phyloP scores from a whole-genome alignment of 202 grass and related monocot species.

The Dendrocalamus latiflorus region DNA sequence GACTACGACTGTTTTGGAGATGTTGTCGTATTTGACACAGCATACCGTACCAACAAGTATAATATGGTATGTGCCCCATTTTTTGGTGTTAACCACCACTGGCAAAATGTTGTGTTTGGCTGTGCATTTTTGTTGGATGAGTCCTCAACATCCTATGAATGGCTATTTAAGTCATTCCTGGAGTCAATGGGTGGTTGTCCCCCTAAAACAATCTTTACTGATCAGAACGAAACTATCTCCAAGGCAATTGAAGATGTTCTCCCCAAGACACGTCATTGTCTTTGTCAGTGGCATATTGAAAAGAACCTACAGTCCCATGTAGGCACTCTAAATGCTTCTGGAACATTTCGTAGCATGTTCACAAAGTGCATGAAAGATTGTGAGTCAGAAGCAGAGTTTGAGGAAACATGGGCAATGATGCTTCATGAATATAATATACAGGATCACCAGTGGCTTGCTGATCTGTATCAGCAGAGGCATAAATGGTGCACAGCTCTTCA shows the following conservation, averaged over 20 bases:
- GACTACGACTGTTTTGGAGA: conserved; percentile 72
- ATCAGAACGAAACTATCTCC: conserved; percentile 48
- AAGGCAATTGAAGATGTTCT: conserved; percentile 64
- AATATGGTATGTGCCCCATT: conserved; percentile 69
- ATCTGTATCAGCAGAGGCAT: too few species aligned
- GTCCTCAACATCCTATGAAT: conserved; percentile 52
- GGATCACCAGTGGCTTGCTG: conserved; percentile 55
- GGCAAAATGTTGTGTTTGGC: conserved; percentile 64
- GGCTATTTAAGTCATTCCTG: conserved; percentile 71
- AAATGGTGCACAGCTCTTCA: too few species aligned
- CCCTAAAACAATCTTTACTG: conserved; percentile 75
- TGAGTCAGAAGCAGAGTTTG: conserved; percentile 55
- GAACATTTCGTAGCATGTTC: conserved; percentile 49
- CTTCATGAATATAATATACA: conserved; percentile 53
- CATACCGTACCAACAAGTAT: conserved; percentile 59
- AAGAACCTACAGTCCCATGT: conserved; percentile 56
- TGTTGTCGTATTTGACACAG: conserved; percentile 66
- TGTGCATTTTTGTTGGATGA: conserved; percentile 73
- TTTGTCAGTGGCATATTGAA: conserved; percentile 50
- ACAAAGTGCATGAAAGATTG: conserved; percentile 71
- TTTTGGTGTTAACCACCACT: conserved; percentile 65
- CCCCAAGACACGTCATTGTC: conserved; percentile 50
- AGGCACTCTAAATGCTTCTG: conserved; percentile 52
- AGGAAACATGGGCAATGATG: conserved; percentile 71
- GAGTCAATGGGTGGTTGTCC: conserved; percentile 61